Conservation (phyloP, 2,329 filamentous ascomycete genomes). For the Fusarium keratoplasticum region DNA sequence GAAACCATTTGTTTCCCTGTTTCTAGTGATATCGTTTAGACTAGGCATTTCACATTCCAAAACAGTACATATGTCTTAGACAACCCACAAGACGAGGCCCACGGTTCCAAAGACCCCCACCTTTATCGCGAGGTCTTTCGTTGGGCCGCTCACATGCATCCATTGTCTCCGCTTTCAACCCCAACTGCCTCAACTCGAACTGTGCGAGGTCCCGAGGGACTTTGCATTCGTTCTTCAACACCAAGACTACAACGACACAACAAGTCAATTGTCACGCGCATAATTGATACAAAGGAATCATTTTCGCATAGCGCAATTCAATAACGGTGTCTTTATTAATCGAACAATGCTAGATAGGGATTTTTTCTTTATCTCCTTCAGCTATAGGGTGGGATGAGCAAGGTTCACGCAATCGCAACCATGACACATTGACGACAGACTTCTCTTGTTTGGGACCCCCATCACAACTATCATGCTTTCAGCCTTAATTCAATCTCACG, state of each 20-base stretch:
- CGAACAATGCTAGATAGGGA: not conserved
- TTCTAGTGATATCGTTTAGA: not conserved
- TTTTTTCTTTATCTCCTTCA: not conserved
- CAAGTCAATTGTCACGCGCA: not conserved
- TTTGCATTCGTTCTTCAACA: not conserved
- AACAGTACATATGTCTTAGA: not conserved
- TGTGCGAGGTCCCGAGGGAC: not conserved
- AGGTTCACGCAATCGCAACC: not conserved
- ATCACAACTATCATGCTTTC: not conserved
- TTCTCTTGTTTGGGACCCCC: not conserved
- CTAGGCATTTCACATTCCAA: constrained; percentile 3
- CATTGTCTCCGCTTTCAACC: not conserved
- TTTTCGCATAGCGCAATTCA: not conserved
- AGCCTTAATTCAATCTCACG: not conserved
- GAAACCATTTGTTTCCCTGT: not conserved
- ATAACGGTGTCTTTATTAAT: not conserved
- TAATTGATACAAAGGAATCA: not conserved
- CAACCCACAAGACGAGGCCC: not conserved
- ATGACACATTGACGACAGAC: not conserved
- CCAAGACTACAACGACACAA: not conserved
- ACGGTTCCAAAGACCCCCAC: not conserved
- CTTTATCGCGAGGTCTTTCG: not conserved
- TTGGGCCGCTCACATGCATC: not conserved
- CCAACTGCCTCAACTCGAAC: not conserved
- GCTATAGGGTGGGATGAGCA: not conserved